Evolutionary conservation across 345 rosid species (phyloP).

Genomic region (Garcia nutans): DNA sequence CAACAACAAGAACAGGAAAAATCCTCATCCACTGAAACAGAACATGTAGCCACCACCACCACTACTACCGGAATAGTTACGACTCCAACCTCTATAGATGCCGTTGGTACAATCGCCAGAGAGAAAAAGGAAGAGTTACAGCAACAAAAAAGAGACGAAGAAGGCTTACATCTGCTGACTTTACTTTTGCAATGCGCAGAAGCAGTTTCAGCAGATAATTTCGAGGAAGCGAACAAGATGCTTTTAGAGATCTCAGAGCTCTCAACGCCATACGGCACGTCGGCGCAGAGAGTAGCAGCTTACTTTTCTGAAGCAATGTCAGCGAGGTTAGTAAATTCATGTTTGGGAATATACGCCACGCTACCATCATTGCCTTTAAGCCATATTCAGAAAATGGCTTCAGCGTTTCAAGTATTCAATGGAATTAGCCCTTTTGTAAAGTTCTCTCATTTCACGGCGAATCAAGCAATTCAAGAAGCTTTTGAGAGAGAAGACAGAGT

Average conservation of each 20-base stretch:
- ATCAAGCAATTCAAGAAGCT: slow-evolving; percentile 96
- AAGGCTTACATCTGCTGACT: slow-evolving; percentile 88
- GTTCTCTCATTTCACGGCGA: slow-evolving; percentile 98
- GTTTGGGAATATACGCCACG: slow-evolving; percentile 76
- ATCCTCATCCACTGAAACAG: slow-evolving; percentile 53
- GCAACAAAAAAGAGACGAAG: slow-evolving; percentile 82
- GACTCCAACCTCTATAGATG: slow-evolving; percentile 29
- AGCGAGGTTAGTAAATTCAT: slow-evolving; percentile 79
- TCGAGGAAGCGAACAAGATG: slow-evolving; percentile 88
- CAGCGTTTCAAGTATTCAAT: slow-evolving; percentile 97
- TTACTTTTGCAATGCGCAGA: slow-evolving; percentile 94
- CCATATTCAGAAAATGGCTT: slow-evolving; percentile 71
- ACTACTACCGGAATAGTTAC: slow-evolving; percentile 20
- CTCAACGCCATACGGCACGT: slow-evolving; percentile 90
- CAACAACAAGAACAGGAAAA: slow-evolving; percentile 40
- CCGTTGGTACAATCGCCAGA: slow-evolving; percentile 16
- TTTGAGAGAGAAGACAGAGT: slow-evolving; percentile 92
- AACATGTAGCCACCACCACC: slow-evolving; percentile 26
- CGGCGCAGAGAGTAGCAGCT: slow-evolving; percentile 97
- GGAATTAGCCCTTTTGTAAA: slow-evolving; percentile 95
- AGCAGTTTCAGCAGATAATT: slow-evolving; percentile 83
- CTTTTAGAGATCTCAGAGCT: slow-evolving; percentile 85
- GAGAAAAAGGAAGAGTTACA: slow-evolving; percentile 70
- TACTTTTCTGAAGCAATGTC: slow-evolving; percentile 99
- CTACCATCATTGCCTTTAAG: slow-evolving; percentile 59